Evolutionary conservation across 2,329 filamentous ascomycete genomes (phyloP), one percentile per base, ranked within the genome.

Genomic region (Stachybotrys chartarum): DNA sequence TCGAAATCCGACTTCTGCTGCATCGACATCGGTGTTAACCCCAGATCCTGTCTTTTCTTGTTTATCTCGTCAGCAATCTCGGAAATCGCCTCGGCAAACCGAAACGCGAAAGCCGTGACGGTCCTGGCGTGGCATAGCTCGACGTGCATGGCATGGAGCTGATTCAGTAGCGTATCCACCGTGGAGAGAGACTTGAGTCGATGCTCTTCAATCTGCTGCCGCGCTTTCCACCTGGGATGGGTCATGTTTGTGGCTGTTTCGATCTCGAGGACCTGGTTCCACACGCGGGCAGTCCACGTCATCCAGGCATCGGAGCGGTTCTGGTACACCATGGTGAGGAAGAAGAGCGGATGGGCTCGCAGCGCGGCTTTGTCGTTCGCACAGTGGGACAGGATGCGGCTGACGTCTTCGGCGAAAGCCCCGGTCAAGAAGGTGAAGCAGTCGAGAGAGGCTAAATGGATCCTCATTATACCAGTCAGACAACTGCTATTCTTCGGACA

Each of bases 191-290:
- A 30, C 10, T 35, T 31, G 31, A 48, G 31, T 18, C 51, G 54
- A 14, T 42, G 35, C 24, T 51, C 39, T 4, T 30, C 30, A 16
- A 53, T 32, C 24, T 52, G 42, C n/a, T 55, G n/a, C 16, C 16
- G 14, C 7, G 47, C n/a, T 17, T 35, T 44, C 55, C 55, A 57
- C 12, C 30, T 16, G 5, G 53, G 24, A 24, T 53, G n/a, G 5
- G 52, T 54, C 30, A 57, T 59, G 14, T 51, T 47, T 16, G 54
- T 57, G 6, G 53, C 45, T 5, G 55, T 55, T 46, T 59, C 57
- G 1, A 56, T 42, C 18, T 54, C 51, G 1, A 54, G 30, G 8
- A 59, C 44, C 16, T 50, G 32, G 14, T 39, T 42, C 57, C 55
- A 57, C 16, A 54, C 30, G 8, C 12, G 18, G 18, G 49, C 32